Evolutionary conservation across 768 basidiomycete species (phyloP), one percentile per base, ranked within the genome.

Genomic region (Pisolithus microcarpus): DNA sequence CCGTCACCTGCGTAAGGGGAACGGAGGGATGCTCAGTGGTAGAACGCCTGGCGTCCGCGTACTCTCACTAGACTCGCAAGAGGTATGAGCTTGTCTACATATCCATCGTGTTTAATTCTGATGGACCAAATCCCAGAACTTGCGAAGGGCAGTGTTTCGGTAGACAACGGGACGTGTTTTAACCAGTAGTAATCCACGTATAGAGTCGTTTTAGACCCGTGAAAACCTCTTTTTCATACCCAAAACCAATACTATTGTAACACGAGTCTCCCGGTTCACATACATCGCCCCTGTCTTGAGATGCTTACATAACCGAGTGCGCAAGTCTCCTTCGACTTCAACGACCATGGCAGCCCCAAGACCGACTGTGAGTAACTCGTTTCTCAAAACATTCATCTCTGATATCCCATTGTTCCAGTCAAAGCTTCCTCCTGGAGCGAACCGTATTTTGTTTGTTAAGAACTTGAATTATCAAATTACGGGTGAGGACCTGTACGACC

Each of bases 401-500:
- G 23, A 42, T n/a, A 39, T 54, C 39, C 52, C 28, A 30, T 50
- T 43, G 10, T 26, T 43, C 0, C 46, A 91, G 89, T 75, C 87
- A 8, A 91, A 91, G 64, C 80, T 93, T n/a, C 91, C 91, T 4
- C 86, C 91, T 23, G 90, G 91, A 49, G 91, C 90, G 16, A 93
- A 93, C 64, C 81, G 91, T 43, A 90, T 95, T 49, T 78, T 95
- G 39, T 95, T 92, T 60, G 89, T 93, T 24, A 94, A 94, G 70
- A 95, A 95, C 63, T 71, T 95, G 49, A 91, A 88, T 68, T 94
- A 93, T 70, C 84, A 84, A 67, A 92, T 92, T 58, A 91, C 84
- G 30, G 93, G 93, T 48, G 88, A 92, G 54, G 93, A 97, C 68
- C 68, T 97, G 59, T 97, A 97, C 68, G 95, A 98, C 72, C 75